Evolutionary conservation across 1,139 yeast species (phyloP), one percentile per base, ranked within the genome.

Genomic region (Hansenula lynferdii): DNA sequence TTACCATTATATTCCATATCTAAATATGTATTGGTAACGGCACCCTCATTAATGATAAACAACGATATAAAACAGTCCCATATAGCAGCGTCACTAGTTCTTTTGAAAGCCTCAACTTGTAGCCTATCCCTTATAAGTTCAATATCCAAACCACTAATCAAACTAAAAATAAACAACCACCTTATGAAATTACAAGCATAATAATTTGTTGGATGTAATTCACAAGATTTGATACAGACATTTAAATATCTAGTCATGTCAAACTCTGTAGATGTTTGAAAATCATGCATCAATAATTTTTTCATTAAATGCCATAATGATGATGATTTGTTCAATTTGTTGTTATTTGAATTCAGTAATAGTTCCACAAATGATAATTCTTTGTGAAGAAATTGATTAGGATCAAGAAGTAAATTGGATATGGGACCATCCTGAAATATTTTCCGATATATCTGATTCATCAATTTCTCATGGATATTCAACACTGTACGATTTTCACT

Each of bases 281-380:
- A 17, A 5, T 22, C 22, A 14, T 8, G 5, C 8, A 56, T 40
- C 33, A 53, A 48, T 8, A 63, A 35, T 42, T 60, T 64, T 29
- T 58, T 60, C 44, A 63, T 62, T 16, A 59, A 51, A 6, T 52
- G 44, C 75, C 75, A 71, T 27, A 69, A 40, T 4, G 65, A 59
- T 5, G 69, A 63, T 0, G 75, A 69, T 48, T 70, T 71, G 48
- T 71, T 71, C 4, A 69, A 47, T 34, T 59, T 59, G 35, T 65
- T 60, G 27, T 58, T 55, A 19, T 63, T 54, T 12, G 67, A 64
- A 4, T 62, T 61, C 21, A 71, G 48, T 3, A 65, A 42, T 8
- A 61, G 41, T 33, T 55, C 56, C 0, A 63, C 26, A 3, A 60
- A 33, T 9, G 19, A 30, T 3, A 61, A 20, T 42, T 64, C 69